phyloP scores from a whole-genome alignment of 352 stramenopile species.

The Globisporangium alternatum region DNA sequence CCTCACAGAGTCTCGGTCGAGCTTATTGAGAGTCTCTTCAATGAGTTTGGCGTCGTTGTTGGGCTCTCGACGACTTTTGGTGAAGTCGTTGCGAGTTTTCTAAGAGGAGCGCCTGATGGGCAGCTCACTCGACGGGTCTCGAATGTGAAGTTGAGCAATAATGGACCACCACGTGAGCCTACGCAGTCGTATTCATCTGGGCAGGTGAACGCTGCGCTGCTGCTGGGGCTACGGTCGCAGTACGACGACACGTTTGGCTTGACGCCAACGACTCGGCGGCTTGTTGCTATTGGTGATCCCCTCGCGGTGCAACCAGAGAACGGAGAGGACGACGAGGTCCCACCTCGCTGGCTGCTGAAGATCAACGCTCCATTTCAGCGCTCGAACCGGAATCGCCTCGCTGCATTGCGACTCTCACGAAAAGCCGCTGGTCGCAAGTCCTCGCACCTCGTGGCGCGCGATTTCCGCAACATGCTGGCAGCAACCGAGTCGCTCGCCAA shows the following conservation, averaged over 20 bases:
- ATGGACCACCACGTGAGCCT: not conserved
- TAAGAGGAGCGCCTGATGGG: conserved; percentile 15
- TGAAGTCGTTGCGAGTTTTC: conserved; percentile 32
- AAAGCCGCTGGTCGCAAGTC: conserved; percentile 35
- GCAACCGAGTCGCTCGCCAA: conserved; percentile 22
- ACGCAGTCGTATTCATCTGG: conserved; percentile 26
- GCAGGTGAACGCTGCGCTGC: conserved; percentile 51
- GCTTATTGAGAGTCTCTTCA: conserved; percentile 41
- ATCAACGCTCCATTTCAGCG: conserved; percentile 44
- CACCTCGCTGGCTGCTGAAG: conserved; percentile 69
- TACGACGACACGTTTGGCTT: conserved; percentile 67
- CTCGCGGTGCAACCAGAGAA: too few relatives aligned
- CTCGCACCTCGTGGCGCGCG: conserved; percentile 42
- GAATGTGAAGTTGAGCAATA: not conserved
- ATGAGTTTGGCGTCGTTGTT: conserved; percentile 63
- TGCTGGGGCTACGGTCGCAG: conserved; percentile 49
- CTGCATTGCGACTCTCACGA: conserved; percentile 31
- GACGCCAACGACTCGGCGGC: conserved; percentile 28
- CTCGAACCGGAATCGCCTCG: conserved; percentile 50
- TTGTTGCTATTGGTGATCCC: conserved; percentile 12
- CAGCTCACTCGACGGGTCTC: not conserved
- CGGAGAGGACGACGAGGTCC: conserved; percentile 16
- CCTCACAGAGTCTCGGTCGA: conserved; percentile 34
- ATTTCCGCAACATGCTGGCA: conserved; percentile 38
- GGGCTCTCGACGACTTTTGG: conserved; percentile 51